phyloP scores from a whole-genome alignment of 176 grass and related monocot species.

The Hyparrhenia diplandra region DNA sequence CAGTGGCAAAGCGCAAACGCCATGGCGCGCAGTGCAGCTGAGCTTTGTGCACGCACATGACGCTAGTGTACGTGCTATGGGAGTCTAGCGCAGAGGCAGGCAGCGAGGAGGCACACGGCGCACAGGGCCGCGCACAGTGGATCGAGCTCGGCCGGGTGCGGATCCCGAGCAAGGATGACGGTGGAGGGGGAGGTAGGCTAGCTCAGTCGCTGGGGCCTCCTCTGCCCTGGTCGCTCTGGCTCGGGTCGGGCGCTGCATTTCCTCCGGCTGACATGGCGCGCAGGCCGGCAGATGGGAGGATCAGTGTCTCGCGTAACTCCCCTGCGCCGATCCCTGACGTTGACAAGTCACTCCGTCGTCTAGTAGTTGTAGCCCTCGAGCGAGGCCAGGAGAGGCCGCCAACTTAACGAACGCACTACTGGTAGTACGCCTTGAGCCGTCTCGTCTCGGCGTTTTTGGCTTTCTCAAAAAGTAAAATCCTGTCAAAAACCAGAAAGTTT shows the following conservation, averaged over 20 bases:
- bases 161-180: constrained; percentile 38
- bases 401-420: too few relatives aligned
- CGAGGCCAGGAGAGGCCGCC: too few relatives aligned
- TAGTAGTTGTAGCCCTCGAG: not conserved
- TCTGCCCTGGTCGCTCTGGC: too few relatives aligned
- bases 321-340: constrained; percentile 23
- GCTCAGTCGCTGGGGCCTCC: not conserved
- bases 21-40: not conserved
- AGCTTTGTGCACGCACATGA: not conserved
- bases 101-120: not conserved
- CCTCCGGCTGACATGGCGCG: constrained; percentile 16
- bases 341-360: constrained; percentile 19
- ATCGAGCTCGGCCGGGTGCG: not conserved
- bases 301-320: constrained; percentile 1
- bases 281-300: constrained; percentile 22
- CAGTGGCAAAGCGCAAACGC: too few relatives aligned
- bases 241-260: constrained; percentile 18
- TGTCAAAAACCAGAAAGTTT: too few relatives aligned
- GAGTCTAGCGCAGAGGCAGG: not conserved
- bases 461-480: too few relatives aligned
- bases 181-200: too few relatives aligned
- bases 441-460: too few relatives aligned
- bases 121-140: not conserved
- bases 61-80: not conserved
- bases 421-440: too few relatives aligned